Evolutionary conservation across 345 rosid genomes (phyloP), one percentile per base, ranked within the genome.

Genomic region (Lagerstroemia speciosa): DNA sequence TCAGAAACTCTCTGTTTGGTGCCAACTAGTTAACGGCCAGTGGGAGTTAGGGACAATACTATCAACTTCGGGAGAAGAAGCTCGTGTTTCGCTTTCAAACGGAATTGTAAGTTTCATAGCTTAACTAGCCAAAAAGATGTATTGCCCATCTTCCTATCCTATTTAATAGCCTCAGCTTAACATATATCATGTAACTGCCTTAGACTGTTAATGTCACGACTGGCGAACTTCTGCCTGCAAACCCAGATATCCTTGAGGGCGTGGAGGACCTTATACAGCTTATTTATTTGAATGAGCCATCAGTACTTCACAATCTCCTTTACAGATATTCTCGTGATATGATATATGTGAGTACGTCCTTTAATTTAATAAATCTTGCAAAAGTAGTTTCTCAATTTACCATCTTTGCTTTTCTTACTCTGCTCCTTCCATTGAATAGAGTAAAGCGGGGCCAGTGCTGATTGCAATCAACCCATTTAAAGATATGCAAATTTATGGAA

Each of bases 281-380:
- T 74, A 88, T 91, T 82, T 92, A 86, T 86, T 76, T 95, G 80
- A 95, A 95, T 67, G 99, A 95, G 72, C 99, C 98, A 36, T 87
- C 98, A 2, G 87, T 92, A 74, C 87, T 95, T 77, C 81, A 90
- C 81, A 95, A 90, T 76, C 85, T 95, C 22, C 81, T 75, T 67
- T 72, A 75, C 85, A 85, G 97, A 86, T 95, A 82, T 77, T 80
- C 84, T 22, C 82, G 60, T 76, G 93, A 92, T 72, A 70, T 80
- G 75, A 83, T 95, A 71, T 95, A 95, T 87, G 99, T 95, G 76
- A 85, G 99, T 80, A 60, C 68, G 58, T 61, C 34, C 41, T 9
- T 26, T 26, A 58, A 26, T 58, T 75, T 60, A 69, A 48, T 27
- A 45, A 9, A 46, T 55, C 70, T 27, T 69, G 62, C 69, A 27